Evolutionary conservation across 768 basidiomycete species (phyloP).

Genomic region (Psilocybe cubensis): DNA sequence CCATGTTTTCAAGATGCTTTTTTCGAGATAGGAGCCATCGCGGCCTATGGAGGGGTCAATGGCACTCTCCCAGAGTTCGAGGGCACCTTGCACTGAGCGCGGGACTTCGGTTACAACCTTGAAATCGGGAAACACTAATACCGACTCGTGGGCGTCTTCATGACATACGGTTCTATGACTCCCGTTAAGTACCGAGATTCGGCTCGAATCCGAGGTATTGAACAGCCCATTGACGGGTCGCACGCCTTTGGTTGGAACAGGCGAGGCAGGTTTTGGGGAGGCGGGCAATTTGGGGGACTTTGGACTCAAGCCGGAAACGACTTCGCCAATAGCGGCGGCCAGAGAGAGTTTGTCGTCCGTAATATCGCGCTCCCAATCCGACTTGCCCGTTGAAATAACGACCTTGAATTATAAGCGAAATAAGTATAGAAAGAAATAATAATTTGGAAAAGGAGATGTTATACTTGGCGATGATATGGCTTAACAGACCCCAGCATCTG

Average conservation of each 20-base stretch:
- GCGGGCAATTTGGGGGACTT: conserved; percentile 17
- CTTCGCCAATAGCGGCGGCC: conserved; percentile 57
- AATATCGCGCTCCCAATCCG: conserved; percentile 87
- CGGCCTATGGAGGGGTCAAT: conserved; percentile 63
- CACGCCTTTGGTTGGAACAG: conserved; percentile 31
- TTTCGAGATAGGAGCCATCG: conserved; percentile 44
- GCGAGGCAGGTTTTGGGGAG: conserved; percentile 29
- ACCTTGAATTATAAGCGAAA: conserved; percentile 48
- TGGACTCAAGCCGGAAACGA: conserved; percentile 29
- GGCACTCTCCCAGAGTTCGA: conserved; percentile 65
- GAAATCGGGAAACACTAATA: conserved; percentile 93
- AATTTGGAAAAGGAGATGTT: not conserved
- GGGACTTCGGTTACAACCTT: conserved; percentile 78
- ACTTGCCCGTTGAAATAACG: conserved; percentile 87
- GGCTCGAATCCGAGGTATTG: conserved; percentile 52
- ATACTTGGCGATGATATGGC: conserved; percentile 81
- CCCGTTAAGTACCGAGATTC: conserved; percentile 80
- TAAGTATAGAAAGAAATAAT: not conserved
- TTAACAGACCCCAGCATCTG: conserved; percentile 87
- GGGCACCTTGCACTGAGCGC: conserved; percentile 64
- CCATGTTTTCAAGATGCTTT: conserved; percentile 65
- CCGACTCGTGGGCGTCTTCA: conserved; percentile 67
- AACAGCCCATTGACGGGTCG: conserved; percentile 57
- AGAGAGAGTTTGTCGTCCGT: conserved; percentile 73
- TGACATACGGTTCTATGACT: conserved; percentile 78